Conservation (phyloP, 1,284 basidiomycete genomes). For the Xerocomus nothofagi region DNA sequence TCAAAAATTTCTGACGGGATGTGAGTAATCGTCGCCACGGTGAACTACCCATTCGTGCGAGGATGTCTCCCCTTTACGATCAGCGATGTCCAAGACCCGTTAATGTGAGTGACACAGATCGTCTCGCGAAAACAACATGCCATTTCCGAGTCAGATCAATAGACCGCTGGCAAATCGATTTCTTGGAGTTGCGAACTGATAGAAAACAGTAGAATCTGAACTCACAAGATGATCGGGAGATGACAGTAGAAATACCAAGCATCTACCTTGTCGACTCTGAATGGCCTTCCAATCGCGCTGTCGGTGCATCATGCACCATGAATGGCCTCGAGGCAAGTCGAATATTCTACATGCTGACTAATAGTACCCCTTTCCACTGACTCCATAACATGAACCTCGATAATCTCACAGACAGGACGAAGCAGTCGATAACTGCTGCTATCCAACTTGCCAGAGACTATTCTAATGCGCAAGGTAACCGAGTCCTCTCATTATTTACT, state of each 20-base stretch:
- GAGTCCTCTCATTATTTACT: neutral
- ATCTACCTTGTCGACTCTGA: slow-evolving; percentile 60
- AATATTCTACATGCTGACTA: no score
- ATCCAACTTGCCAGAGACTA: slow-evolving; percentile 83
- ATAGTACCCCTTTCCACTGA: no score
- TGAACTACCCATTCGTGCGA: slow-evolving; percentile 55
- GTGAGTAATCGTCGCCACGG: slow-evolving; percentile 46
- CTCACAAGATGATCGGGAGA: slow-evolving; percentile 13
- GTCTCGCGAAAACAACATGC: slow-evolving; percentile 40
- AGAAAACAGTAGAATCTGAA: neutral
- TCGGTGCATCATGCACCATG: neutral
- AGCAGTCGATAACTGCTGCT: slow-evolving; percentile 63
- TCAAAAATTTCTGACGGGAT: neutral
- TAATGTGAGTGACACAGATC: slow-evolving; percentile 1
- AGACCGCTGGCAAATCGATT: slow-evolving; percentile 76
- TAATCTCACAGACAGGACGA: slow-evolving; percentile 75
- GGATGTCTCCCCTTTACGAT: slow-evolving; percentile 79
- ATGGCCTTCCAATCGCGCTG: slow-evolving; percentile 5
- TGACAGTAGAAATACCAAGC: slow-evolving; percentile 60
- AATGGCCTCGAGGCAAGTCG: no score
- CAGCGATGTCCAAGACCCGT: slow-evolving; percentile 71
- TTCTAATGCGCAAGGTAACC: slow-evolving; percentile 70
- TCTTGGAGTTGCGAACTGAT: slow-evolving; percentile 65
- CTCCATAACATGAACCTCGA: slow-evolving; percentile 76
- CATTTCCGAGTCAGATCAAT: slow-evolving; percentile 97